Base-by-base conservation (phyloP, 495 filamentous ascomycete genomes). In the Letharia columbiana region DNA sequence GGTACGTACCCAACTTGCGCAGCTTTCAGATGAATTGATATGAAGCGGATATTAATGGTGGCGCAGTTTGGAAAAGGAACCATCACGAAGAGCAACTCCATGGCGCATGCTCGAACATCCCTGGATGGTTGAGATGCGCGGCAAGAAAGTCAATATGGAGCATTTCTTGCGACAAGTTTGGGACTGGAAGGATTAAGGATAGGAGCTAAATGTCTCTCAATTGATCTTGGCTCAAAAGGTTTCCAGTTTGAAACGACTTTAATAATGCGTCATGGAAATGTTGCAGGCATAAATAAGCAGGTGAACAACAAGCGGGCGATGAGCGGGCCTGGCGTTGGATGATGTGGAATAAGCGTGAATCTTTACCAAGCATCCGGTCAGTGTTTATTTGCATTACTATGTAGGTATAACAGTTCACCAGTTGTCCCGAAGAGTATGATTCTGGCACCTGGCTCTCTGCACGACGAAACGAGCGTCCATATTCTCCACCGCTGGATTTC, bases 81-180 rank as follows among this genome's bases (percentile, higher is more conserved):
- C 87, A 37, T 79, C 78, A 66, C 86, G 92, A 72, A 84, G 94
- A 69, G 95, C 92, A 44, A 92, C 88, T 60, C 94, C 94, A 45
- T 98, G 95, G 94, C 89, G 92, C 67, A 98, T 98, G 93, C 87
- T 96, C 69, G 95, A 98, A 70, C 95, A 98, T 80, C 94, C 94
- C 11, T 98, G 94, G 94, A 93, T 98, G 84, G 78, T 89, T 64
- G 94, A 97, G 72, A 97, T 97, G 90, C 88, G 87, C 69, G 83
- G 84, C 62, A 98, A 96, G 82, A 90, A 91, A 73, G 95, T 98
- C 71, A 96, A 97, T 73, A 98, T 98, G 91, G 86, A 86, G 57
- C 86, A 90, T 73, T 98, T 96, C 77, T 80, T 98, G 63, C 83
- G 83, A 61, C 88, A 94, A 70, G 94, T 98, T 44, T 98, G 94